phyloP scores from a whole-genome alignment of 345 rosid species.

The Arabidopsis suecica region DNA sequence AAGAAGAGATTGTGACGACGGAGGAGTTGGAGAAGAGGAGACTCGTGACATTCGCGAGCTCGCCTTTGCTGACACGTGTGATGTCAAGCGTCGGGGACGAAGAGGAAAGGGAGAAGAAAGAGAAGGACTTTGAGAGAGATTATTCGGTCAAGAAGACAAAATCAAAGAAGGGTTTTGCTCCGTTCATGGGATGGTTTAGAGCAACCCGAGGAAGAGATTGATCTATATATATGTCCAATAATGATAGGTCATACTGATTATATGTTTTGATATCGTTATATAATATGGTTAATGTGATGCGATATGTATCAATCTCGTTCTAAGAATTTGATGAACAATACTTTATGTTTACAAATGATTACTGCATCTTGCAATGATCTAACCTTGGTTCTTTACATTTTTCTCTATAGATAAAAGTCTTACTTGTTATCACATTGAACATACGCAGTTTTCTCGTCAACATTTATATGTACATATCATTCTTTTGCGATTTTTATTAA shows the following conservation, averaged over 20 bases:
- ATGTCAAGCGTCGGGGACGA: constrained; percentile 38
- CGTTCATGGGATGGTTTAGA: constrained; percentile 56
- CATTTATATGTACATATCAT: background rate
- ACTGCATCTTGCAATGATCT: background rate
- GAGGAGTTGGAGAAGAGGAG: constrained; percentile 60
- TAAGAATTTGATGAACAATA: background rate
- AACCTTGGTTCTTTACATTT: background rate
- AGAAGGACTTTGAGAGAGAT: constrained; percentile 41
- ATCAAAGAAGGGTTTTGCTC: constrained; percentile 50
- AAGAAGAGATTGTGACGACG: constrained; percentile 26
- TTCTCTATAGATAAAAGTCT: background rate
- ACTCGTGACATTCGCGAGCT: constrained; percentile 68
- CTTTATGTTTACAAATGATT: background rate
- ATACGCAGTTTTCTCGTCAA: background rate
- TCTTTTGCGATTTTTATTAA: background rate
- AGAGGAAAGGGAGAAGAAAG: constrained; percentile 27
- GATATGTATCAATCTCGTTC: background rate
- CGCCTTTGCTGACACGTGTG: constrained; percentile 57
- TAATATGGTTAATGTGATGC: constrained; percentile 2
- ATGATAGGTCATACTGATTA: background rate
- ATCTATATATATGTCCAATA: background rate
- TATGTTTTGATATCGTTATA: background rate
- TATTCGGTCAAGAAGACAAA: constrained; percentile 46
- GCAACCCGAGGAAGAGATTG: constrained; percentile 12
- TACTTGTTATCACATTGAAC: background rate